Base-by-base conservation (phyloP, 139 green algal species). In the Axilococcus clingmanii region DNA sequence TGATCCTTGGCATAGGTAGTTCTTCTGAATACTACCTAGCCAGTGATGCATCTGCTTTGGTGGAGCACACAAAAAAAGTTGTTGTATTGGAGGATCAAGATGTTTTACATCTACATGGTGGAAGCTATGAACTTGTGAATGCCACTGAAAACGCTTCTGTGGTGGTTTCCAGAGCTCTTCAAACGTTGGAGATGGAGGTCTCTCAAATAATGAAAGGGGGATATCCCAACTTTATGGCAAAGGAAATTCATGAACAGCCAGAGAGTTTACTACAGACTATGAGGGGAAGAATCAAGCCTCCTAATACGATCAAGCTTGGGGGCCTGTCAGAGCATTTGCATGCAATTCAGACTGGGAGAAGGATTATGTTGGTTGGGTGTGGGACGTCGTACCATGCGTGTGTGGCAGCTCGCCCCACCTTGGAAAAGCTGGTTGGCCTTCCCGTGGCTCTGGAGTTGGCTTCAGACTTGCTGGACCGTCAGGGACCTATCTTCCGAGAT, bases 131-230 rank as follows among this genome's bases (percentile, higher is more conserved):
- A 40, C 78, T 93, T 32, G 90, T 80, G 71, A 93, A 91, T 64
- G 66, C 65, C 23, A 44, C 34, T 24, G 43, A 65, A 20, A 42
- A 34, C 20, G 35, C n/a, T 19, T 31, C 14, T 22, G 44, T 24
- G 4, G 19, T 19, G 17, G 22, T 15, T 19, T 49, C 50, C 32
- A 59, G 65, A n/a, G 81, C 91, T 30, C 65, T 96, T 42, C 66
- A 87, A 19, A 92, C 80, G 14, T 73, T 99, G 55, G 72, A 93
- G 38, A 82, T 96, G 75, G 91, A 97, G 76, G 83, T 96, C 43
- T 75, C 82, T 68, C 68, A 89, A 51, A 96, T 97, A 58, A 97
- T 95, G 88, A 97, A 97, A 81, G 86, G 88, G n/a, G 66, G 72
- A 22, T 96, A 91, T 69, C 73, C 89, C 11, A 83, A 96, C 69